Percentiles rank a stretch among this genome's conserved stretches.
Conservation (phyloP, 257 asterid genomes). For the Forsythia viridissima region DNA sequence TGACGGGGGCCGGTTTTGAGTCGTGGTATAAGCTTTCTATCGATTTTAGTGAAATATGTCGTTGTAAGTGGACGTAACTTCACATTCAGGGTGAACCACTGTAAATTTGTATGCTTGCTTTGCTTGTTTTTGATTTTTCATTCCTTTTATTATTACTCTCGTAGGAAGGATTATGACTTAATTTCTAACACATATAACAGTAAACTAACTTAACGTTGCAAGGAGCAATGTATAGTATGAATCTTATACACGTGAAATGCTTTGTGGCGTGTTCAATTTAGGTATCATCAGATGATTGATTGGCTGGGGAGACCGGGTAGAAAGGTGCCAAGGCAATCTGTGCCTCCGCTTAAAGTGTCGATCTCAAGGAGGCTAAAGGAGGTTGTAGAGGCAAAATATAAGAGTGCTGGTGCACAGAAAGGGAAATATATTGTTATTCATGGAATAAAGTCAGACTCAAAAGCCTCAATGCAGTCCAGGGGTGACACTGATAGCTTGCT, state of each 20-base stretch:
- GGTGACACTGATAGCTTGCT: slow-evolving; percentile 89
- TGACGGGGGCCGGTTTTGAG: neutral
- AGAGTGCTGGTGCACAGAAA: slow-evolving; percentile 60
- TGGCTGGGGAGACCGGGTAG: slow-evolving; percentile 79
- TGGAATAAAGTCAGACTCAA: slow-evolving; percentile 86
- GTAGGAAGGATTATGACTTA: too few relatives aligned
- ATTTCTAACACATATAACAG: neutral
- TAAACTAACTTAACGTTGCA: neutral
- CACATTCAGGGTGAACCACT: neutral
- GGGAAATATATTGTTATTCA: slow-evolving; percentile 83
- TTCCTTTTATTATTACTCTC: neutral
- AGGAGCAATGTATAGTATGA: neutral
- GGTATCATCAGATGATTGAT: slow-evolving; percentile 79
- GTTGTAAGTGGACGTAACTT: neutral
- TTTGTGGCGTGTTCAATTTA: slow-evolving; percentile 12
- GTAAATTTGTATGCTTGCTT: too few relatives aligned
- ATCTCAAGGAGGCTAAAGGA: slow-evolving; percentile 77
- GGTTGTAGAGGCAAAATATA: slow-evolving; percentile 74
- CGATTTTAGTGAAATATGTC: neutral
- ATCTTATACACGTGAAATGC: neutral
- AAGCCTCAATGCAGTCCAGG: slow-evolving; percentile 88
- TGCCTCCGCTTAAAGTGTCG: slow-evolving; percentile 67
- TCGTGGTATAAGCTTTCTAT: neutral
- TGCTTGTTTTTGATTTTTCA: neutral
- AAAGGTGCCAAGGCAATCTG: slow-evolving; percentile 62